Base-by-base conservation (phyloP, 1,284 basidiomycete genomes). In the Papiliotrema laurentii region DNA sequence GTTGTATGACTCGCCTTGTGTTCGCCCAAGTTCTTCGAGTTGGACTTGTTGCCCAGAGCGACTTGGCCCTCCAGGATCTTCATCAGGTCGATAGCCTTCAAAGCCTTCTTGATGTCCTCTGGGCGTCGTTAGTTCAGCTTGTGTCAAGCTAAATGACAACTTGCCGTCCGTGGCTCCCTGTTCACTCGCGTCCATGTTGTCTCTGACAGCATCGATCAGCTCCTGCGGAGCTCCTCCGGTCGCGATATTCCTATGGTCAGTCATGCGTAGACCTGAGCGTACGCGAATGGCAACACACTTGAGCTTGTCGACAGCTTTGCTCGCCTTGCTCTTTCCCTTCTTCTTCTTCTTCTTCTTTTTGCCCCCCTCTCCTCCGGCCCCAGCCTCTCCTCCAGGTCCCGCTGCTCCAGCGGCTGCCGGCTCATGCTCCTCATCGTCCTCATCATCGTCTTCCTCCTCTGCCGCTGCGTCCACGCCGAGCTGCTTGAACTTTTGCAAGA, bases 11-110 rank as follows among this genome's bases (percentile, higher is more conserved):
- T 43, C 57, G 87, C 89, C 79, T 94, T 94, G 72, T 94, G 89
- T 64, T 86, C 85, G 25, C 85, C 87, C 61, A 86, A 78, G 56
- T 87, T 81, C 75, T 89, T 87, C 64, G 80, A 84, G 61, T 84
- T 85, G 1, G 54, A 59, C 31, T 69, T 64, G 50, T 68, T 64
- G 6, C 69, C 71, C 28, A 69, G 31, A 7, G 67, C 69, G n/a
- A 59, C 45, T 64, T 71, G 61, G 19, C 69, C 64, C 45, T 75
- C 65, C 24, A 75, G 59, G 26, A 75, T 66, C 61, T 75, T 75
- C 69, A 74, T 72, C 43, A 74, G 54, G 47, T 75, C 70, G 37
- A 69, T 61, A 16, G 74, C 74, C 49, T 72, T 68, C 27, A 73
- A 55, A 7, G 69, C 74, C 41, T 64, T 69, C 36, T 63, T 62